Evolutionary conservation across 108 stramenopile genomes (phyloP).

Genomic region (Pseudonitzschia pungens): DNA sequence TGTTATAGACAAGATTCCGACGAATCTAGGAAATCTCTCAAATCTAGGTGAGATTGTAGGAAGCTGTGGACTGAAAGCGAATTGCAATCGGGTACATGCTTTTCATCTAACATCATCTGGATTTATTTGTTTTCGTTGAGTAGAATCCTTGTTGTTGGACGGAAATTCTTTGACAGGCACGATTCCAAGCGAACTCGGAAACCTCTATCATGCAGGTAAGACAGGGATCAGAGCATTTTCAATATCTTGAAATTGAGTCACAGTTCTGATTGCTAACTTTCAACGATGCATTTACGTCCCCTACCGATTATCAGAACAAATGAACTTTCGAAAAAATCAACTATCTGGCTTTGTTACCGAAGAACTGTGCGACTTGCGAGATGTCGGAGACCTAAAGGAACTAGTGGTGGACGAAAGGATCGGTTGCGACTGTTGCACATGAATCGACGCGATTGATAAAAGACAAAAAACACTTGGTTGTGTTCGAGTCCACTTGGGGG

Average conservation of each 20-base stretch:
- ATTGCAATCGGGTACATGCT: too few species aligned
- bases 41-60: conserved; percentile 20
- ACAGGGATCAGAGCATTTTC: neutral
- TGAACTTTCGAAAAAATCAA: conserved; percentile 34
- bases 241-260: too few species aligned
- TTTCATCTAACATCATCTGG: too few species aligned
- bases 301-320: conserved; percentile 13
- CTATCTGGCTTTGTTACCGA: conserved; percentile 23
- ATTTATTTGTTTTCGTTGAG: neutral
- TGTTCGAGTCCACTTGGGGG: too few species aligned
- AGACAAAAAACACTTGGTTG: too few species aligned
- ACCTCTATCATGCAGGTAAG: conserved; percentile 34
- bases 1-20: conserved; percentile 34
- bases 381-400: conserved; percentile 12
- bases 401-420: conserved; percentile 30
- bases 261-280: too few species aligned
- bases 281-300: too few species aligned
- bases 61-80: neutral
- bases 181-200: conserved; percentile 42
- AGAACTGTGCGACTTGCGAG: conserved; percentile 30
- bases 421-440: conserved; percentile 32
- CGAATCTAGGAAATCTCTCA: conserved; percentile 27
- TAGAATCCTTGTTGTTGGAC: conserved; percentile 29
- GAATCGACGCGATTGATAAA: neutral
- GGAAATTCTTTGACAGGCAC: conserved; percentile 35